These are phyloP conservation scores for Aspergillus sp. DNA, from an alignment of 2,329 filamentous ascomycete species.

Conservation along the genomic window DNA sequence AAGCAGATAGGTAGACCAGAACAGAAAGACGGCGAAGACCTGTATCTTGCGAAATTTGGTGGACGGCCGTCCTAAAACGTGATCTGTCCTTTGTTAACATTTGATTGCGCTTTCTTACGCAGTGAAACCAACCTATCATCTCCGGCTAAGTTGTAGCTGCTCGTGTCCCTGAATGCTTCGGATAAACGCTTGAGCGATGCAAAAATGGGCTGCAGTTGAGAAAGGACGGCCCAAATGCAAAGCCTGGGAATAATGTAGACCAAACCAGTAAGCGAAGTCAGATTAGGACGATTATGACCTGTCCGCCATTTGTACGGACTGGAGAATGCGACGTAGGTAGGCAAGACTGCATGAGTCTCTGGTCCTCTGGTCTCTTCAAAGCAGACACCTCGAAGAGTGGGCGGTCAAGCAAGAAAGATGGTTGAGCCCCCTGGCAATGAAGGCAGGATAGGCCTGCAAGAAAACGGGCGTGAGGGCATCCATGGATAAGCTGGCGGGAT, in stretches of 20 bases:
- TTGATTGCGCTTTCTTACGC: neutral
- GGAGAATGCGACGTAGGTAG: neutral
- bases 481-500: conserved; percentile 11
- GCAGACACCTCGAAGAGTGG: neutral
- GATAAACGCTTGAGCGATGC: neutral
- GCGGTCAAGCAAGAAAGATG: neutral
- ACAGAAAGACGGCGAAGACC: conserved; percentile 83
- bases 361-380: neutral
- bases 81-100: conserved; percentile 57
- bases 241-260: neutral
- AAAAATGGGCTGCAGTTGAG: neutral
- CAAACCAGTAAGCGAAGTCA: neutral
- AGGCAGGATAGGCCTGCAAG: neutral
- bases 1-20: conserved; percentile 85
- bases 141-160: conserved; percentile 5
- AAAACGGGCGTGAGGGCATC: neutral
- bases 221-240: no score
- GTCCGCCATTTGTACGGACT: neutral
- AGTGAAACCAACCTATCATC: conserved; percentile 31
- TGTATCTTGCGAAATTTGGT: conserved; percentile 89
- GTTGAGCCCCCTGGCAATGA: neutral
- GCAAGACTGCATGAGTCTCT: neutral
- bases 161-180: neutral
- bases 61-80: conserved; percentile 87
- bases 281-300: neutral